Conservation (phyloP, 129 eudicot species). For the Flaveria bidentis region DNA sequence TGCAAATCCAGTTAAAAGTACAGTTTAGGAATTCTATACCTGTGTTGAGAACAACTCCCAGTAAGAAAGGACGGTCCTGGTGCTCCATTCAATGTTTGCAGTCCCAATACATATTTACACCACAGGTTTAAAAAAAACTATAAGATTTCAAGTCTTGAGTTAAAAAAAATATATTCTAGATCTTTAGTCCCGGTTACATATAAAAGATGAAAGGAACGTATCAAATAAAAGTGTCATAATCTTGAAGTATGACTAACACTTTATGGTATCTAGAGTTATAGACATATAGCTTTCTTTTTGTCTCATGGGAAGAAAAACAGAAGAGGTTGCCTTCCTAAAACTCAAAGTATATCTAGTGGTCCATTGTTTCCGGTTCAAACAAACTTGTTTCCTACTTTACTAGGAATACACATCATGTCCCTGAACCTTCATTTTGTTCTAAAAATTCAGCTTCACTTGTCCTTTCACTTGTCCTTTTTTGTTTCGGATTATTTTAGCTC, state of each 20-base stretch:
- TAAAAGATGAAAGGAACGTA: conserved; percentile 33
- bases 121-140: conserved; percentile 2
- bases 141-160: conserved; percentile 4
- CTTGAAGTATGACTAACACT: conserved; percentile 35
- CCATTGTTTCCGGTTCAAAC: conserved; percentile 34
- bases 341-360: conserved; percentile 55
- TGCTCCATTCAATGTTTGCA: conserved; percentile 6
- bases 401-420: conserved; percentile 31
- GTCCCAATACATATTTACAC: conserved; percentile 16
- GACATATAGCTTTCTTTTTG: conserved; percentile 36
- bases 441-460: conserved; percentile 23
- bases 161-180: conserved; percentile 1
- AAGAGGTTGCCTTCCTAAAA: conserved; percentile 37
- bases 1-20: conserved; percentile 35
- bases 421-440: conserved; percentile 24
- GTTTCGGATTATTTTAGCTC: conserved; percentile 14
- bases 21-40: conserved; percentile 33
- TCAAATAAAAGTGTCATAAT: conserved; percentile 24
- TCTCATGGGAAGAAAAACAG: conserved; percentile 31
- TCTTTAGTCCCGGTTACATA: conserved; percentile 24
- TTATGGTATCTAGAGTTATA: conserved; percentile 42
- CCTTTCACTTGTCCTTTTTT: conserved; percentile 10
- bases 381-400: conserved; percentile 26
- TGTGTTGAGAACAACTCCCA: conserved; percentile 8
- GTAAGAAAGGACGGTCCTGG: conserved; percentile 10